Evolutionary conservation across 257 asterid species (phyloP).

Genomic region (Solanum virginianum): DNA sequence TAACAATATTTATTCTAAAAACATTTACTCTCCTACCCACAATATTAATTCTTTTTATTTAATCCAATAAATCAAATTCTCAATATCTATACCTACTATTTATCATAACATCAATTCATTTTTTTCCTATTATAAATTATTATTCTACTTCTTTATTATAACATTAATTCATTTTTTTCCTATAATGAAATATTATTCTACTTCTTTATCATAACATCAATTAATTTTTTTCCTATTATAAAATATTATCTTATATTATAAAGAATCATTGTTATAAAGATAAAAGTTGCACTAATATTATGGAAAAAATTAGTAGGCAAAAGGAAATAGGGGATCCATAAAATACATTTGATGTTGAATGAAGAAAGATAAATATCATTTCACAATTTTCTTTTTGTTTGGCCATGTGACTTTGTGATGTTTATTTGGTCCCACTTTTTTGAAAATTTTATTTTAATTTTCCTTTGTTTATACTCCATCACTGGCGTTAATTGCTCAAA

Average conservation of each 20-base stretch:
- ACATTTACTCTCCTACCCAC: too few relatives aligned
- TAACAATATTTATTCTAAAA: too few relatives aligned
- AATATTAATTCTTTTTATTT: too few relatives aligned
- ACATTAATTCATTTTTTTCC: background rate
- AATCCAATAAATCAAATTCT: background rate
- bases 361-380: constrained; percentile 2
- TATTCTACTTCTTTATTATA: background rate
- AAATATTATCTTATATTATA: background rate
- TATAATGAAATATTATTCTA: too few relatives aligned
- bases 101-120: background rate
- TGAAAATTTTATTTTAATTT: background rate
- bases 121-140: background rate
- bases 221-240: background rate
- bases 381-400: background rate
- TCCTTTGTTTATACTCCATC: constrained; percentile 5
- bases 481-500: background rate
- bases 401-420: constrained; percentile 24
- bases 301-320: background rate
- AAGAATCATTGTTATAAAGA: fast-evolving
- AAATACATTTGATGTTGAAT: constrained; percentile 19
- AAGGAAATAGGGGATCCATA: constrained; percentile 3
- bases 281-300: background rate
- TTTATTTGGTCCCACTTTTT: constrained; percentile 17
- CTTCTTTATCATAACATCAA: background rate
- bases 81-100: background rate